phyloP scores from a whole-genome alignment of 352 stramenopile species.

The Pythium oligandrum region DNA sequence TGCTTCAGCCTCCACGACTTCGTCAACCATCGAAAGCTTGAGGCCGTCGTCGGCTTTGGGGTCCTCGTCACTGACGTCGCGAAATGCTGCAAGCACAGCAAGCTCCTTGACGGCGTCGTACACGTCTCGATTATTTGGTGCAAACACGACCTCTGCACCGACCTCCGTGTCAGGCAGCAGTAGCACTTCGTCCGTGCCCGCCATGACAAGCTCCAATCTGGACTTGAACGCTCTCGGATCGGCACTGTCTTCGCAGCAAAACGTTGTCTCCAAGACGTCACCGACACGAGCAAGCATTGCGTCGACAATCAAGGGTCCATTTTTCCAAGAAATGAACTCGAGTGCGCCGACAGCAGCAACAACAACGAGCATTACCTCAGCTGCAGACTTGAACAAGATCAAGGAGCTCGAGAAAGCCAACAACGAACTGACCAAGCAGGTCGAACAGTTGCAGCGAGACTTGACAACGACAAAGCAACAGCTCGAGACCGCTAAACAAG shows the following conservation, averaged over 20 bases:
- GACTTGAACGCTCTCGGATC: not conserved
- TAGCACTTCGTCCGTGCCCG: too few species aligned
- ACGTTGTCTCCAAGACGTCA: not conserved
- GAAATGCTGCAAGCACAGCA: too few species aligned
- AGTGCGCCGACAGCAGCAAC: conserved; percentile 5
- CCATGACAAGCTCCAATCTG: too few species aligned
- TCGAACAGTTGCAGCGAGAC: conserved; percentile 12
- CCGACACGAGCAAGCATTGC: conserved; percentile 10
- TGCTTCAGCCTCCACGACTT: not conserved
- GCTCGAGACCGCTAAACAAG: conserved; percentile 25
- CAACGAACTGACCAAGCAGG: conserved; percentile 21
- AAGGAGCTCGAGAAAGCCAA: conserved; percentile 31
- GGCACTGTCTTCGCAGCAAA: not conserved
- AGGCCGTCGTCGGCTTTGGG: too few species aligned
- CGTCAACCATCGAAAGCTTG: too few species aligned
- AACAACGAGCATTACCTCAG: not conserved
- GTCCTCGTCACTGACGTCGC: too few species aligned
- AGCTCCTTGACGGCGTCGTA: too few species aligned
- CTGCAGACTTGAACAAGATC: conserved; percentile 16
- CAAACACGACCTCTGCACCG: too few species aligned
- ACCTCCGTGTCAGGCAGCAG: too few species aligned
- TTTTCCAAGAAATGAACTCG: conserved; percentile 20
- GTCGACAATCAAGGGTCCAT: conserved; percentile 21
- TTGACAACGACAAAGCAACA: conserved; percentile 17
- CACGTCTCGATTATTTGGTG: too few species aligned